Evolutionary conservation across 306 rosid genomes (phyloP).

Genomic region (Cotoneaster glaucophyllus): DNA sequence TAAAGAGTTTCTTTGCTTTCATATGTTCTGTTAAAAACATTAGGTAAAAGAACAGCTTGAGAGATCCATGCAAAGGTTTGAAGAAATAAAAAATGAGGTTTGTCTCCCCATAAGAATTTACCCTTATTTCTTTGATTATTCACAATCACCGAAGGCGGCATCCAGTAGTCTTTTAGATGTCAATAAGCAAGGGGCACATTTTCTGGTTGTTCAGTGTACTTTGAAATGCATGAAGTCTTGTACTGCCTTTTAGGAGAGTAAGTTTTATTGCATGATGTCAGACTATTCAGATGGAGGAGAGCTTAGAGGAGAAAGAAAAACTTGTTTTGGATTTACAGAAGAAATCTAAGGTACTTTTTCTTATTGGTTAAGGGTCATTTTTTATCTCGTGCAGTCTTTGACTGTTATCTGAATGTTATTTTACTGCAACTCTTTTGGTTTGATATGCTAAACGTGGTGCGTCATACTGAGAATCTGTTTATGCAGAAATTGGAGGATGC

Average conservation of each 20-base stretch:
- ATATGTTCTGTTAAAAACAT: conserved; percentile 8
- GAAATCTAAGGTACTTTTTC: conserved; percentile 50
- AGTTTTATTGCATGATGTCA: conserved; percentile 27
- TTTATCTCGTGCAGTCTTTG: conserved; percentile 1
- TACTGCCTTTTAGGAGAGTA: conserved; percentile 10
- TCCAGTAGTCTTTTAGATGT: conserved; percentile 3
- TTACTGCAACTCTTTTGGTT: neutral
- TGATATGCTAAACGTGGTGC: conserved; percentile 4
- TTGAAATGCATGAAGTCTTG: neutral
- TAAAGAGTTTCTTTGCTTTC: neutral
- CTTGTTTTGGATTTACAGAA: conserved; percentile 54
- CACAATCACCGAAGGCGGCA: neutral
- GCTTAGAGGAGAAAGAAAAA: conserved; percentile 34
- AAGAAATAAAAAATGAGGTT: conserved; percentile 71
- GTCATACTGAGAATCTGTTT: conserved; percentile 19
- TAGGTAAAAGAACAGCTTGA: conserved; percentile 59
- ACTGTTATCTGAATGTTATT: neutral
- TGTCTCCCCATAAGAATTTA: conserved; percentile 16
- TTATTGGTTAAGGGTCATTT: conserved; percentile 4
- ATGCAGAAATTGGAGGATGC: conserved; percentile 88
- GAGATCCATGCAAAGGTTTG: conserved; percentile 46
- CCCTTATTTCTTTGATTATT: neutral
- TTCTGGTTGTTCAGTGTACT: neutral
- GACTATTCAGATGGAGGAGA: conserved; percentile 53
- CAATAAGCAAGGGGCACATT: neutral